A percentile compares a stretch with the other conserved stretches of the same genome.
phyloP scores from a whole-genome alignment of 495 filamentous ascomycete genomes.

The Lindgomyces ingoldianus region DNA sequence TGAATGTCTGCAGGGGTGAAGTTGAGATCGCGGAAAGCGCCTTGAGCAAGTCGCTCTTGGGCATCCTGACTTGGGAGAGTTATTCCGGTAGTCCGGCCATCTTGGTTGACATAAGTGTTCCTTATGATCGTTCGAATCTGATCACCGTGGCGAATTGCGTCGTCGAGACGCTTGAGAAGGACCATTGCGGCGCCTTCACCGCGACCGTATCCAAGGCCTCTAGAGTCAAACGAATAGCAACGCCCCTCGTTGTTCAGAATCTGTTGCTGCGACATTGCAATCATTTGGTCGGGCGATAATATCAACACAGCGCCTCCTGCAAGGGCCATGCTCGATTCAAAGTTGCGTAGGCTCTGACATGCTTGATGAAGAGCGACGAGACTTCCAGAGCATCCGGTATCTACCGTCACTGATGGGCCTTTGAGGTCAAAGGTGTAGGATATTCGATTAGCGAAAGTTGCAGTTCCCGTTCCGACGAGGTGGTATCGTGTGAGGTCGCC shows the following conservation, averaged over 20 bases:
- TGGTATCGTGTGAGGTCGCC: not conserved
- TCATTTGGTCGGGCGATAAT: not conserved
- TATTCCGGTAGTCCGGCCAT: conserved; percentile 46
- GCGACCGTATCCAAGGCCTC: conserved; percentile 49
- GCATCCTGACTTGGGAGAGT: conserved; percentile 6
- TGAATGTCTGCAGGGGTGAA: conserved; percentile 36
- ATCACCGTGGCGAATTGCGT: conserved; percentile 41
- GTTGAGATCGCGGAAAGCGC: not conserved
- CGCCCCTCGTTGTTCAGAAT: not conserved
- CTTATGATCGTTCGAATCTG: conserved; percentile 50
- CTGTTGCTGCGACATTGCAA: not conserved
- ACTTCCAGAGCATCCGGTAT: conserved; percentile 23
- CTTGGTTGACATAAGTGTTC: conserved; percentile 47
- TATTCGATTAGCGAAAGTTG: conserved; percentile 8
- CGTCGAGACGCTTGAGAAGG: conserved; percentile 44
- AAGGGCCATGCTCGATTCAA: conserved; percentile 1
- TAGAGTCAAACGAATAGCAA: conserved; percentile 43
- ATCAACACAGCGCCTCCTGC: not conserved
- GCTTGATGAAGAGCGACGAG: conserved; percentile 15
- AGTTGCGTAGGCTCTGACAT: not conserved
- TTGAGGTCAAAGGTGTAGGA: conserved; percentile 15
- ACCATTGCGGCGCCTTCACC: conserved; percentile 49
- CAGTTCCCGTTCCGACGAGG: not conserved
- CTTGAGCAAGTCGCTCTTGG: conserved; percentile 3
- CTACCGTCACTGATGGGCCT: conserved; percentile 9